phyloP scores from a whole-genome alignment of 768 basidiomycete species.

The Kondoa subrosea region DNA sequence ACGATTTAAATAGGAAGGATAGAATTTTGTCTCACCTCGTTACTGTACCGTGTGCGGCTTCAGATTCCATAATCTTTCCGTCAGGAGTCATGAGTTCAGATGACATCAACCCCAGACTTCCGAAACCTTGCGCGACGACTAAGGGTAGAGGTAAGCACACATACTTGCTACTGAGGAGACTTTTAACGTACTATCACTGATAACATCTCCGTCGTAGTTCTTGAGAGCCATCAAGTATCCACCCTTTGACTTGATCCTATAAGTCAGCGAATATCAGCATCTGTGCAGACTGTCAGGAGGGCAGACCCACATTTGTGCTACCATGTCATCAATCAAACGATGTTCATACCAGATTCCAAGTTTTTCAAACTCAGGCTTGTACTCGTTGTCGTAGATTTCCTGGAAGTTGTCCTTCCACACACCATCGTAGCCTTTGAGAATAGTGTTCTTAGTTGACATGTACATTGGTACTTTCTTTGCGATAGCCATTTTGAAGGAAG shows the following conservation, averaged over 20 bases:
- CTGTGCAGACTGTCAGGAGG: conserved; percentile 18
- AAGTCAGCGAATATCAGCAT: conserved; percentile 67
- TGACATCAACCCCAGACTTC: conserved; percentile 95
- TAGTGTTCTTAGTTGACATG: conserved; percentile 53
- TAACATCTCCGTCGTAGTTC: conserved; percentile 40
- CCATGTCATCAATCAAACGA: conserved; percentile 83
- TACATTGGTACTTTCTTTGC: conserved; percentile 38
- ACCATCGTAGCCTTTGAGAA: conserved; percentile 93
- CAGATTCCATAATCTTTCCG: conserved; percentile 76
- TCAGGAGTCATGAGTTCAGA: conserved; percentile 55
- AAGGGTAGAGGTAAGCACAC: conserved; percentile 41
- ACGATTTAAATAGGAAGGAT: neutral
- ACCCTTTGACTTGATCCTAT: conserved; percentile 87
- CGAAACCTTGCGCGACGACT: conserved; percentile 89
- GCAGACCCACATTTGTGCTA: conserved; percentile 17
- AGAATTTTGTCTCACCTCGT: conserved; percentile 13
- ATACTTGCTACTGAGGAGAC: too few species aligned
- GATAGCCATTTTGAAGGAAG: conserved; percentile 92
- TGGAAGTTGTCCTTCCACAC: conserved; percentile 97
- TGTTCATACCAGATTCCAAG: conserved; percentile 51
- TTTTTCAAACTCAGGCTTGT: conserved; percentile 33
- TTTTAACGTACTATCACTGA: too few species aligned
- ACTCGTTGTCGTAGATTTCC: conserved; percentile 66
- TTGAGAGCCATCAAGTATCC: conserved; percentile 67
- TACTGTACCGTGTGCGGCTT: conserved; percentile 72